phyloP scores from a whole-genome alignment of 1,284 basidiomycete species.

The Trichosporon ovoides region DNA sequence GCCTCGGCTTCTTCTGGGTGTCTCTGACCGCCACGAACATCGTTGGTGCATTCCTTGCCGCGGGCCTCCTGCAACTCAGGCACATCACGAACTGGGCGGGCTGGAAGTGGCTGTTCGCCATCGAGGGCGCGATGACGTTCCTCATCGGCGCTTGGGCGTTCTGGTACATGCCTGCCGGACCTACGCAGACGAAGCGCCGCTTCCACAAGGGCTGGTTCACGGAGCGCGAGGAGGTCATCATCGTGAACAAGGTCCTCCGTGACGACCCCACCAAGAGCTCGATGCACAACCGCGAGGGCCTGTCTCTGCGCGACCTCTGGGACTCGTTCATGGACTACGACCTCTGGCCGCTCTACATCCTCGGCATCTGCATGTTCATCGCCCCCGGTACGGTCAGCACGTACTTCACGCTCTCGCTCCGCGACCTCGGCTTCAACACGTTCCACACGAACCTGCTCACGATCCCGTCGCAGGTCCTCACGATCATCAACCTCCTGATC shows the following conservation, averaged over 20 bases:
- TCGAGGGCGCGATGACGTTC: constrained; percentile 42
- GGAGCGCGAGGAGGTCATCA: constrained; percentile 49
- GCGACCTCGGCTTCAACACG: constrained; percentile 35
- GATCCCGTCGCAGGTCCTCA: constrained; percentile 37
- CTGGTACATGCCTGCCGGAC: constrained; percentile 42
- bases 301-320: constrained; percentile 28
- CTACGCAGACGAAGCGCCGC: constrained; percentile 37
- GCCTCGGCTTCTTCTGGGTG: constrained; percentile 48
- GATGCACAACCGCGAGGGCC: constrained; percentile 51
- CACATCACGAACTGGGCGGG: constrained; percentile 34
- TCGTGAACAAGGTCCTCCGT: constrained; percentile 50
- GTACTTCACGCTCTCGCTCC: constrained; percentile 29
- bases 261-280: constrained; percentile 49
- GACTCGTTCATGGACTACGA: constrained; percentile 44
- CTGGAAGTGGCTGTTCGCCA: constrained; percentile 42
- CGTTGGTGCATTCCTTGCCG: constrained; percentile 35
- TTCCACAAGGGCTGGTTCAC: constrained; percentile 47
- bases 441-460: constrained; percentile 47
- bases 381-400: constrained; percentile 32
- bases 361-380: constrained; percentile 26
- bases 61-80: constrained; percentile 42
- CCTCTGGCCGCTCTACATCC: constrained; percentile 47
- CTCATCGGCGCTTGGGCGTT: constrained; percentile 38
- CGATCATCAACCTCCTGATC: constrained; percentile 37
- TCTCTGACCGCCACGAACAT: constrained; percentile 29